Percentiles rank a stretch among this genome's conserved stretches.
These are phyloP conservation scores for Leptodontidium sp. DNA, from an alignment of 2,329 filamentous ascomycete genomes.

Conservation along the genomic window DNA sequence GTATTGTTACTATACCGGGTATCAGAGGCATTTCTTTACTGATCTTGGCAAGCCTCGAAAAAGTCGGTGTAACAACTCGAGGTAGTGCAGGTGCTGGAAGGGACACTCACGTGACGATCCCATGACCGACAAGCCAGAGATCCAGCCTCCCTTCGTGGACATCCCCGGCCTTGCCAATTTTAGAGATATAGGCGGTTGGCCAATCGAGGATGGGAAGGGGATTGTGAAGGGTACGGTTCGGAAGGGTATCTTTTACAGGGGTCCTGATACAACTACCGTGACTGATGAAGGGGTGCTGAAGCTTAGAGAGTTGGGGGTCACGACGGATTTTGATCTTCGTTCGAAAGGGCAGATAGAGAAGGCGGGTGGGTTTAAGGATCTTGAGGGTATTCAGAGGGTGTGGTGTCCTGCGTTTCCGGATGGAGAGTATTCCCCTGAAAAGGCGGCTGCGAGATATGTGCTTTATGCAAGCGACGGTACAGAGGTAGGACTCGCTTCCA, in stretches of 20 bases:
- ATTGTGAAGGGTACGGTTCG: slow-evolving; percentile 51
- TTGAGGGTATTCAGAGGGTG: slow-evolving; percentile 59
- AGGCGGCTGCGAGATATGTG: slow-evolving; percentile 65
- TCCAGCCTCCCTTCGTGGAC: slow-evolving; percentile 30
- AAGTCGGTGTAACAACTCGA: slow-evolving; percentile 9
- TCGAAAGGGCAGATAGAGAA: slow-evolving; percentile 65
- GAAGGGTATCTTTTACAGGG: slow-evolving; percentile 67
- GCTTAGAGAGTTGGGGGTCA: slow-evolving; percentile 64
- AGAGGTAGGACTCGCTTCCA: slow-evolving; percentile 46
- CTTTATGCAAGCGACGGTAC: slow-evolving; percentile 64
- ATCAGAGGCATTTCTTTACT: background rate
- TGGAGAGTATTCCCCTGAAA: slow-evolving; percentile 67
- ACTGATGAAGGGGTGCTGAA: slow-evolving; percentile 59
- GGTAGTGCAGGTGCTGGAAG: background rate
- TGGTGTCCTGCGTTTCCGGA: slow-evolving; percentile 72
- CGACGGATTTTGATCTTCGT: slow-evolving; percentile 72
- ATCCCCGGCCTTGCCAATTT: slow-evolving; percentile 34
- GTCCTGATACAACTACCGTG: slow-evolving; percentile 70
- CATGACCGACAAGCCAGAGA: slow-evolving; percentile 4
- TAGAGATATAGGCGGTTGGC: slow-evolving; percentile 33
- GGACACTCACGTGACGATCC: slow-evolving; percentile 8
- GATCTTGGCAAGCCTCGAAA: slow-evolving; percentile 15
- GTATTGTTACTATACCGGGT: background rate
- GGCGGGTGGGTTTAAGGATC: slow-evolving; percentile 52
- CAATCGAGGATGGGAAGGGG: slow-evolving; percentile 36